Base-by-base conservation (phyloP, 2,329 filamentous ascomycete species). In the Paecilomyces sp. region DNA sequence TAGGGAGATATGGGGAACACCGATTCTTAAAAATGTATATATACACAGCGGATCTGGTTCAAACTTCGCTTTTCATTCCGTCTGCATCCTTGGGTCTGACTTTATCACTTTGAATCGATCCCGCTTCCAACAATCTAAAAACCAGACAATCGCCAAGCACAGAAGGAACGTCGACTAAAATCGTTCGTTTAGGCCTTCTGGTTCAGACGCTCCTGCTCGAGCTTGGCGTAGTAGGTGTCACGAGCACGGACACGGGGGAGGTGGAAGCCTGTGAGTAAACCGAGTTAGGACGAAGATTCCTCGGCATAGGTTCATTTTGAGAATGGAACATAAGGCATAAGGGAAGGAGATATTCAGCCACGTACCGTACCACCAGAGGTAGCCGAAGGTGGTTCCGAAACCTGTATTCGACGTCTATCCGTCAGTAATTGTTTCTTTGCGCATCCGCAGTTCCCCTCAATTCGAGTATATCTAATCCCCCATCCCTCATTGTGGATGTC, bases 291-390 rank as follows among this genome's bases (percentile, higher is more conserved):
- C 22, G 52, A 9, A 57, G 7, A 5, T 22, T n/a, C 18, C 15
- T 12, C 11, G 18, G 47, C 18, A 56, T 34, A 53, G 9, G 11
- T 56, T 50, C 18, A 24, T 28, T n/a, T 55, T 31, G 36, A 24
- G n/a, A 54, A 57, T 41, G 58, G 53, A 22, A 34, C 53, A 56
- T 55, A 25, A 51, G 36, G 54, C 25, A 28, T 56, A 47, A 33
- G 24, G 47, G 18, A 31, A 28, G 60, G 51, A 41, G 15, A 41
- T 63, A 56, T 55, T 56, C 47, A 63, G 22, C 62, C 70, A 80
- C 79, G 63, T 79, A 81, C 79, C 85, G 78, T 88, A 88, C 86
- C 85, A 88, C 80, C 82, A 88, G 71, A 82, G 80, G 76, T 87
- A 88, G 67, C 85, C 86, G 73, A 80, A 79, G 66, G 83, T 78